Percentiles rank a stretch among this genome's conserved stretches.
Evolutionary conservation across 2,329 filamentous ascomycete genomes (phyloP).

Genomic region (Ustulina deusta): DNA sequence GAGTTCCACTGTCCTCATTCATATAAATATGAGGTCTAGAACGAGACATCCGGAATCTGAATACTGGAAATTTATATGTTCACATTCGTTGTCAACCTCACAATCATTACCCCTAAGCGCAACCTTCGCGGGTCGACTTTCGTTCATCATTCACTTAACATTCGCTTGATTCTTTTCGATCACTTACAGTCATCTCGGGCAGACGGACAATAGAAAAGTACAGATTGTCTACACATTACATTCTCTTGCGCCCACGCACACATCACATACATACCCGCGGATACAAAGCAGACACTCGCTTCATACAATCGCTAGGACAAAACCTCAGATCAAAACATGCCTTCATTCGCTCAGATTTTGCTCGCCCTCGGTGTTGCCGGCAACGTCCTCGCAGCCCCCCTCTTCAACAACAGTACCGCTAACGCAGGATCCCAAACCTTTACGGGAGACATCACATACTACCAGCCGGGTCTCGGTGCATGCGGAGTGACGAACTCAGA

Average conservation of each 20-base stretch:
- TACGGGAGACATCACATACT: conserved; percentile 48
- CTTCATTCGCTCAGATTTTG: conserved; percentile 42
- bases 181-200: conserved; percentile 19
- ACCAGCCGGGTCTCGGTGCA: conserved; percentile 47
- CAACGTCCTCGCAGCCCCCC: conserved; percentile 35
- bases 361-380: conserved; percentile 38
- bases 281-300: neutral
- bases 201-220: conserved; percentile 15
- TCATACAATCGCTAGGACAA: conserved; percentile 4
- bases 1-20: neutral
- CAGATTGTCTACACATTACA: conserved; percentile 10
- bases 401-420: neutral
- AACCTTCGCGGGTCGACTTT: conserved; percentile 26
- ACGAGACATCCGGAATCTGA: neutral
- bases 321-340: conserved; percentile 40
- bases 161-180: conserved; percentile 27
- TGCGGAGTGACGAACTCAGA: conserved; percentile 46
- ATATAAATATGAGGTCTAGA: conserved; percentile 31
- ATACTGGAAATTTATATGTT: conserved; percentile 9
- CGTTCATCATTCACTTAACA: conserved; percentile 13
- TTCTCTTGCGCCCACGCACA: conserved; percentile 11
- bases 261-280: neutral
- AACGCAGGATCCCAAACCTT: conserved; percentile 24
- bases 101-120: conserved; percentile 23
- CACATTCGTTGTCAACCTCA: conserved; percentile 24